Evolutionary conservation across 371 early-diverging fungal species (phyloP).

Genomic region (Mucor circinelloides): DNA sequence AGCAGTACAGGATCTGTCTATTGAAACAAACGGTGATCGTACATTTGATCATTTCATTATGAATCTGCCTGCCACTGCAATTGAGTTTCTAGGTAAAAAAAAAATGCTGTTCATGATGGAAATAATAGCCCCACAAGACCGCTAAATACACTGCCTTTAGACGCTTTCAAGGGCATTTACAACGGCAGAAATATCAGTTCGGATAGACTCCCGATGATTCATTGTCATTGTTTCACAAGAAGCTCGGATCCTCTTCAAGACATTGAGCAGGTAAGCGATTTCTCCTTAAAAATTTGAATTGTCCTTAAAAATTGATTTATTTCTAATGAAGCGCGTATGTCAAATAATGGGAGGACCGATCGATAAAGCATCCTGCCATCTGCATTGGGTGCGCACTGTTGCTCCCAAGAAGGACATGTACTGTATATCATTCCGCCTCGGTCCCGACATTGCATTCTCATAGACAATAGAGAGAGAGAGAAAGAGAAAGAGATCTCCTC

Average conservation of each 20-base stretch:
- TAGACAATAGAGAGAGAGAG: too few species aligned
- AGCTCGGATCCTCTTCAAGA: conserved; percentile 71
- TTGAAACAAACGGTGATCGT: conserved; percentile 37
- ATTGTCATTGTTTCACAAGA: conserved; percentile 94
- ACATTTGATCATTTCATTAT: conserved; percentile 94
- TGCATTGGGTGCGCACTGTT: conserved; percentile 88
- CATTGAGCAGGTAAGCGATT: conserved; percentile 32
- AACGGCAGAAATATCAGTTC: conserved; percentile 41
- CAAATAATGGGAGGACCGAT: conserved; percentile 51
- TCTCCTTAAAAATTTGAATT: neutral
- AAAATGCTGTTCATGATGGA: conserved; percentile 47
- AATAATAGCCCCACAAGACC: conserved; percentile 56
- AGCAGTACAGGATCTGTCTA: conserved; percentile 54
- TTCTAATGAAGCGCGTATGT: conserved; percentile 51
- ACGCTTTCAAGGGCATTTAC: conserved; percentile 75
- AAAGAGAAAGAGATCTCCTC: too few species aligned
- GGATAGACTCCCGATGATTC: conserved; percentile 79
- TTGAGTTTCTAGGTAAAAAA: conserved; percentile 85
- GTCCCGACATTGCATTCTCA: conserved; percentile 57
- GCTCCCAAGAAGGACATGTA: conserved; percentile 98
- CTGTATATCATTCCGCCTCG: conserved; percentile 84
- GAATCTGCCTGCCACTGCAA: conserved; percentile 96
- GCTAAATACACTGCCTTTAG: conserved; percentile 39
- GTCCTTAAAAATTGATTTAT: neutral
- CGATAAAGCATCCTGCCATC: conserved; percentile 44